These are phyloP conservation scores for Dissophora globulifera DNA, from an alignment of 192 early-diverging fungal genomes.

Conservation along the genomic window DNA sequence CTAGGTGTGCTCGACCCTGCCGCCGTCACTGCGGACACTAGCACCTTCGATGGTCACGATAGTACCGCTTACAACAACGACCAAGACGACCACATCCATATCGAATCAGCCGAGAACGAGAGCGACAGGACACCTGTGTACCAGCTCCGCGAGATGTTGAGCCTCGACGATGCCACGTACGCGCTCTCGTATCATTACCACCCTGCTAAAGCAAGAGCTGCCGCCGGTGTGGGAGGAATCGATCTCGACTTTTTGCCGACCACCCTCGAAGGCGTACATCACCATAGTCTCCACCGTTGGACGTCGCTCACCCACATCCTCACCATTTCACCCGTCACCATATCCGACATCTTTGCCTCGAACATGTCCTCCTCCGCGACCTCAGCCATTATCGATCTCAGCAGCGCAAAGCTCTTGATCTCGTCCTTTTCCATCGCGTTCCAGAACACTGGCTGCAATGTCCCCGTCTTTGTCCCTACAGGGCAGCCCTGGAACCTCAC, in stretches of 20 bases:
- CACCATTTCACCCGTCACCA: slow-evolving; percentile 57
- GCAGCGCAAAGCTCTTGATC: slow-evolving; percentile 69
- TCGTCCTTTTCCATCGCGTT: slow-evolving; percentile 75
- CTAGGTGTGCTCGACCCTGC: slow-evolving; percentile 59
- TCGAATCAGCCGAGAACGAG: not conserved
- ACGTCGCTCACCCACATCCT: slow-evolving; percentile 66
- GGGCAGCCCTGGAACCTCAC: slow-evolving; percentile 55
- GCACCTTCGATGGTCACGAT: not conserved
- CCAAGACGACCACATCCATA: not conserved
- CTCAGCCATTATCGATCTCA: slow-evolving; percentile 61
- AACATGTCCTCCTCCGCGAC: slow-evolving; percentile 14
- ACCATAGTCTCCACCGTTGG: slow-evolving; percentile 77
- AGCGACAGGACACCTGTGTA: not conserved
- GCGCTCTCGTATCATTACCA: slow-evolving; percentile 57
- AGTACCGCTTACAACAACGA: not conserved
- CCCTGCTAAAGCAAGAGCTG: slow-evolving; percentile 33
- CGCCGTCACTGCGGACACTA: not conserved
- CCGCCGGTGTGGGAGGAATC: slow-evolving; percentile 24
- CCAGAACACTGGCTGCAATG: slow-evolving; percentile 70
- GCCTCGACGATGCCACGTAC: slow-evolving; percentile 56
- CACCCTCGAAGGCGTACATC: slow-evolving; percentile 16
- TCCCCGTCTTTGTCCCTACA: slow-evolving; percentile 70
- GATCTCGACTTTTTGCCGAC: slow-evolving; percentile 43
- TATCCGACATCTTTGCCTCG: slow-evolving; percentile 47
- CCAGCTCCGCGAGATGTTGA: slow-evolving; percentile 50